These are phyloP conservation scores for Pythium pyrilobum DNA, from an alignment of 352 stramenopile genomes.

Conservation along the genomic window DNA sequence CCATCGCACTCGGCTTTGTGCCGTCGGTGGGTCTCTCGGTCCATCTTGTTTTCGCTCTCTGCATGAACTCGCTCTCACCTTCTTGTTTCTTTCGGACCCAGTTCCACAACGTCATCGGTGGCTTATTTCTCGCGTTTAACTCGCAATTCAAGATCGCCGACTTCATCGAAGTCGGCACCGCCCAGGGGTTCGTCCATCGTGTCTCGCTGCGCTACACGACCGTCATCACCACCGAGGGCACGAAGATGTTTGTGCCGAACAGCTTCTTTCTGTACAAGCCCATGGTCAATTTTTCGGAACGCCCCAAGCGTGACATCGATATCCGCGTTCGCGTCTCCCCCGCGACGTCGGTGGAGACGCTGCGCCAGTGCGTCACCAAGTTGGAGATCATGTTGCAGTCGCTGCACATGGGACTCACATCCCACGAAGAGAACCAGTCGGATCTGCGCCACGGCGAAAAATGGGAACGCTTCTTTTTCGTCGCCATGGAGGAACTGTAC, in stretches of 20 bases:
- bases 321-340: constrained; percentile 60
- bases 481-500: constrained; percentile 84
- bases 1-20: constrained; percentile 82
- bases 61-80: background rate
- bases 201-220: constrained; percentile 83
- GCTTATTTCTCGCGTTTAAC: constrained; percentile 86
- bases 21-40: constrained; percentile 36
- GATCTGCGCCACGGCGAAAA: constrained; percentile 78
- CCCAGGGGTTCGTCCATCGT: constrained; percentile 75
- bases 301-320: constrained; percentile 77
- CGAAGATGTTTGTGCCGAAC: constrained; percentile 79
- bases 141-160: constrained; percentile 86
- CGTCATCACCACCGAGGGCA: constrained; percentile 73
- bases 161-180: constrained; percentile 75
- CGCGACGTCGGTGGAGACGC: constrained; percentile 46
- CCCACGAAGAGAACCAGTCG: constrained; percentile 80
- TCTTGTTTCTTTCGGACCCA: constrained; percentile 1
- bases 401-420: constrained; percentile 79
- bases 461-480: constrained; percentile 80
- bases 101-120: constrained; percentile 84
- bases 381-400: constrained; percentile 81
- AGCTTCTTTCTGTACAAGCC: constrained; percentile 90
- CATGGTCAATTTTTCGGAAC: constrained; percentile 86
- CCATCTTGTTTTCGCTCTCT: background rate
- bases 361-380: constrained; percentile 49